phyloP scores from a whole-genome alignment of 345 rosid species.

The Melaleuca alternifolia region DNA sequence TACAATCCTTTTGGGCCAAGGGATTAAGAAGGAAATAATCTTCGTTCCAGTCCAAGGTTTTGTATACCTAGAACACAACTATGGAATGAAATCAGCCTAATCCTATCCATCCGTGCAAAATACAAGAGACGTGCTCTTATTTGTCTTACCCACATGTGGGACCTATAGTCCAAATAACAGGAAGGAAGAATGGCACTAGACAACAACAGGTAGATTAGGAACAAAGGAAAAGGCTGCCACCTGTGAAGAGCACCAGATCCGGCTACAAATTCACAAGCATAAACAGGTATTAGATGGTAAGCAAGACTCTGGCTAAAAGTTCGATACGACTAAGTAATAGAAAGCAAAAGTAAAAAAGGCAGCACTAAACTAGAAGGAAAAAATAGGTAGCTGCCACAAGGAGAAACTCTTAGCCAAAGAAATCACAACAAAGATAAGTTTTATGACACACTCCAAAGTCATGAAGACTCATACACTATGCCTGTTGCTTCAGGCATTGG shows the following conservation, averaged over 20 bases:
- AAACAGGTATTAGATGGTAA: constrained; percentile 6
- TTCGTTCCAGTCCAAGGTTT: not conserved
- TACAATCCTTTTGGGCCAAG: not conserved
- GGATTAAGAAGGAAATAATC: not conserved
- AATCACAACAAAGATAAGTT: not conserved
- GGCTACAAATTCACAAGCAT: constrained; percentile 47
- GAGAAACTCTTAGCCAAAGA: not conserved
- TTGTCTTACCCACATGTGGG: not conserved
- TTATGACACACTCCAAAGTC: not conserved
- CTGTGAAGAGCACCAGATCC: constrained; percentile 91
- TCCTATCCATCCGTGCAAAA: not conserved
- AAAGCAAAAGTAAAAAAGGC: not conserved
- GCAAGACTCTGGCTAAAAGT: not conserved
- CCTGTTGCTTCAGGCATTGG: not conserved
- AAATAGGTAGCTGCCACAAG: not conserved
- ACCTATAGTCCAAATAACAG: not conserved
- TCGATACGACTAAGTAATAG: not conserved
- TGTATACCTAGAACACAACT: not conserved
- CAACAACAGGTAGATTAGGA: constrained; percentile 2
- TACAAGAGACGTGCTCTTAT: not conserved
- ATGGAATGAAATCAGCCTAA: not conserved
- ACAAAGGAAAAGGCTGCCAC: constrained; percentile 24
- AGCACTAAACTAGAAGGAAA: not conserved
- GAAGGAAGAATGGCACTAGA: not conserved
- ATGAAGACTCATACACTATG: not conserved